phyloP scores from a whole-genome alignment of 495 filamentous ascomycete species.

The Lasiosphaeria hispida region DNA sequence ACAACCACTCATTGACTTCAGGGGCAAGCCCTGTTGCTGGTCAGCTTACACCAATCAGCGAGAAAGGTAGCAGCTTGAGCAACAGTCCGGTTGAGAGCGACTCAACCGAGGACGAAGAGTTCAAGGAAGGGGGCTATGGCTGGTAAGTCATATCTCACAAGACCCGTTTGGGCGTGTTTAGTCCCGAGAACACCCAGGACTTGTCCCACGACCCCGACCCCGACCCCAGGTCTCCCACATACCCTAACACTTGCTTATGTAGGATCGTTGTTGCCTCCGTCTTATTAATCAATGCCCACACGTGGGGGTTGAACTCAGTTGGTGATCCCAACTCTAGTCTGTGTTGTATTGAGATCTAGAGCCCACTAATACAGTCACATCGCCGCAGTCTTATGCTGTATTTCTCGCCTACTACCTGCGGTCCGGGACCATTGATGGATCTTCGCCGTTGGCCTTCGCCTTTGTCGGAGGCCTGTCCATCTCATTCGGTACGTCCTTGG shows the following conservation, averaged over 20 bases:
- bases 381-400: slow-evolving; percentile 58
- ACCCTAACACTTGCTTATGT: too few species aligned
- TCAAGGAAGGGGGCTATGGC: slow-evolving; percentile 48
- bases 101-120: slow-evolving; percentile 27
- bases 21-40: background rate
- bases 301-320: slow-evolving; percentile 60
- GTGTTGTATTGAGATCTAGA: background rate
- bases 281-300: slow-evolving; percentile 52
- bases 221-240: too few species aligned
- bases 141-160: slow-evolving; percentile 30
- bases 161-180: background rate
- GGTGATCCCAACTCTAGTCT: slow-evolving; percentile 7
- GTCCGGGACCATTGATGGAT: slow-evolving; percentile 54
- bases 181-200: background rate
- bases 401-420: slow-evolving; percentile 71
- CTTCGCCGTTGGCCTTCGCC: slow-evolving; percentile 61
- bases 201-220: too few species aligned
- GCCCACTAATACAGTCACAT: background rate
- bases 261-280: slow-evolving; percentile 53
- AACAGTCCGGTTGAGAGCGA: slow-evolving; percentile 24
- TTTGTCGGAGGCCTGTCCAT: slow-evolving; percentile 73
- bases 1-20: background rate
- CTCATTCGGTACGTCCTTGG: slow-evolving; percentile 41
- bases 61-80: slow-evolving; percentile 16
- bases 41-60: too few species aligned